Evolutionary conservation across 345 rosid genomes (phyloP).

Genomic region (Brassica incana): DNA sequence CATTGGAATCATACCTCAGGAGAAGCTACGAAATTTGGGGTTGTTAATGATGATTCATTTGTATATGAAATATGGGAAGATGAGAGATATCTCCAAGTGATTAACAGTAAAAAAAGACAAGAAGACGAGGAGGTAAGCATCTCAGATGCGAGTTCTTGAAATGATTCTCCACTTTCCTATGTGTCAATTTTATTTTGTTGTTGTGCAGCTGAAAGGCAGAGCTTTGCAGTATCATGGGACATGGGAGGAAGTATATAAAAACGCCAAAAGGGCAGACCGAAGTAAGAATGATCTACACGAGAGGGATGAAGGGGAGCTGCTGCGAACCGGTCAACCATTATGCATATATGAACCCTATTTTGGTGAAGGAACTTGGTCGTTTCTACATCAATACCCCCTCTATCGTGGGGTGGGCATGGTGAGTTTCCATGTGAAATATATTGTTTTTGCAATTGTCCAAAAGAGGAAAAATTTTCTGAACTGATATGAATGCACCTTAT

Average conservation of each 20-base stretch:
- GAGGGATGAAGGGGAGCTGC: conserved; percentile 93
- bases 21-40: conserved; percentile 42
- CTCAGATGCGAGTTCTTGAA: conserved; percentile 18
- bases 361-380: conserved; percentile 97
- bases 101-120: conserved; percentile 58
- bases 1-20: conserved; percentile 61
- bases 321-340: conserved; percentile 88
- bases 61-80: conserved; percentile 85
- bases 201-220: conserved; percentile 77
- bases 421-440: conserved; percentile 37
- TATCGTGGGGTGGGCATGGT: conserved; percentile 95
- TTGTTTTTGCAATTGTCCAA: conserved; percentile 13
- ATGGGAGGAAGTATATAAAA: conserved; percentile 94
- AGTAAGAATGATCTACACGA: conserved; percentile 82
- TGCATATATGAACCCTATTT: conserved; percentile 93
- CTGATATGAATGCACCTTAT: conserved; percentile 28
- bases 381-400: conserved; percentile 78
- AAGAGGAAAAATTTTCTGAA: neutral
- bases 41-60: conserved; percentile 56
- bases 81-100: conserved; percentile 48
- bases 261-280: conserved; percentile 80
- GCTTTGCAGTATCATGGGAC: conserved; percentile 75
- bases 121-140: conserved; percentile 87
- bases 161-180: conserved; percentile 1
- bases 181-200: conserved; percentile 17